These are phyloP conservation scores for Candida piceae DNA, from an alignment of 805 yeast species.

Conservation along the genomic window DNA sequence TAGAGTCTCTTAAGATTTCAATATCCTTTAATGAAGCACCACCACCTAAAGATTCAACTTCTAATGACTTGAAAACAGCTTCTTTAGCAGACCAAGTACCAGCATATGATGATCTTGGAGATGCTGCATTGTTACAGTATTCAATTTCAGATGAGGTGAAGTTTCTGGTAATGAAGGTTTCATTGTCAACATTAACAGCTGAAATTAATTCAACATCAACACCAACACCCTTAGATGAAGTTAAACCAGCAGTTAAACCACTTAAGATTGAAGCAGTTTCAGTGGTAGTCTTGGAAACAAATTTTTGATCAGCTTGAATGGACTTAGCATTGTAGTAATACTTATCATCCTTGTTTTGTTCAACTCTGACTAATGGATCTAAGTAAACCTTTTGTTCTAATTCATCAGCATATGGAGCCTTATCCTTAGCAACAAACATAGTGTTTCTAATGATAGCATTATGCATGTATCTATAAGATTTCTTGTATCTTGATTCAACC, in stretches of 20 bases:
- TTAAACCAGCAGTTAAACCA: constrained; percentile 42
- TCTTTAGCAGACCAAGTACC: constrained; percentile 99
- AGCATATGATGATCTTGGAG: constrained; percentile 84
- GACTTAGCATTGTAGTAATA: constrained; percentile 45
- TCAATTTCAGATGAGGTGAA: constrained; percentile 76
- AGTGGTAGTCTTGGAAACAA: constrained; percentile 42
- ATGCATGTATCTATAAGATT: constrained; percentile 92
- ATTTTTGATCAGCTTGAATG: constrained; percentile 41
- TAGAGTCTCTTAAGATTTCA: constrained; percentile 69
- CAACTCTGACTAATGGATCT: constrained; percentile 89
- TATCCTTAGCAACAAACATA: constrained; percentile 86
- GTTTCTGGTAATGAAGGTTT: constrained; percentile 87
- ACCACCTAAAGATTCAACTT: constrained; percentile 85
- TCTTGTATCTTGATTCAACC: constrained; percentile 78
- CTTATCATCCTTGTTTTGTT: constrained; percentile 29
- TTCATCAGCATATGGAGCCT: constrained; percentile 88
- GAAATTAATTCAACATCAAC: constrained; percentile 92
- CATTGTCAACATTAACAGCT: constrained; percentile 79
- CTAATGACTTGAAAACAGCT: constrained; percentile 95
- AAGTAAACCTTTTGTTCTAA: constrained; percentile 87
- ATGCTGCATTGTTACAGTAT: constrained; percentile 71
- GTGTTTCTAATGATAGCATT: constrained; percentile 88
- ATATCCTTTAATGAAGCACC: constrained; percentile 92
- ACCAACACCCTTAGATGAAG: constrained; percentile 68
- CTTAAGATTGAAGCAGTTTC: constrained; percentile 62